Percentiles rank a stretch among this genome's conserved stretches.
phyloP scores from a whole-genome alignment of 352 stramenopile genomes.

The Phytophthora pistaciae region DNA sequence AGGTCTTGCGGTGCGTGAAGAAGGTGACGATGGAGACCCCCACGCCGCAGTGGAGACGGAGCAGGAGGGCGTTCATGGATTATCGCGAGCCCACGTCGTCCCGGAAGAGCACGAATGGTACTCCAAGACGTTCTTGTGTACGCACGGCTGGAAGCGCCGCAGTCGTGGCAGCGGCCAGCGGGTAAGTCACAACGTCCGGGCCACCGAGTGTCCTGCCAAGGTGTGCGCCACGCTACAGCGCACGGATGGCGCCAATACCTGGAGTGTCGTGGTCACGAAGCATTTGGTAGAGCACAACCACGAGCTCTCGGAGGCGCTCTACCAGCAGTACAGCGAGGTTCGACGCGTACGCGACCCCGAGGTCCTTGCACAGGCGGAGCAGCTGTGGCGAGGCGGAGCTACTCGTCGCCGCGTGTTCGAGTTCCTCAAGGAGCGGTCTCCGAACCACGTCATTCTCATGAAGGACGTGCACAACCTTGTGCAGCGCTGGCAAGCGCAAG shows the following conservation, averaged over 20 bases:
- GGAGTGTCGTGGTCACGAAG: conserved; percentile 79
- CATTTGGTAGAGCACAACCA: conserved; percentile 81
- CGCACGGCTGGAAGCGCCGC: conserved; percentile 79
- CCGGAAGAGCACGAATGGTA: conserved; percentile 77
- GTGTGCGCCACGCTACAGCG: conserved; percentile 78
- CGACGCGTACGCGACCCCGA: conserved; percentile 70
- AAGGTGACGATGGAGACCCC: conserved; percentile 11
- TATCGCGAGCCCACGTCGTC: conserved; percentile 57
- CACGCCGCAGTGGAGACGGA: conserved; percentile 4
- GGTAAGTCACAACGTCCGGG: conserved; percentile 73
- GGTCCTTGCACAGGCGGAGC: conserved; percentile 63
- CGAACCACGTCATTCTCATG: conserved; percentile 69
- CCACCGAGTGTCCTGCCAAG: conserved; percentile 73
- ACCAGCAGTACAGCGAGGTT: conserved; percentile 77
- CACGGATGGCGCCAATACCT: conserved; percentile 35
- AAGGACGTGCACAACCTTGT: conserved; percentile 88
- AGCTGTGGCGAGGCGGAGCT: conserved; percentile 65
- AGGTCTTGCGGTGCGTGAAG: conserved; percentile 40
- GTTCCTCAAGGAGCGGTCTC: conserved; percentile 72
- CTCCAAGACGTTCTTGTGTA: conserved; percentile 85
- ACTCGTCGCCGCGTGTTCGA: conserved; percentile 76
- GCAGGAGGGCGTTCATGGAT: conserved; percentile 19
- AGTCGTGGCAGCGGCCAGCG: conserved; percentile 75
- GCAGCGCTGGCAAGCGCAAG: conserved; percentile 69
- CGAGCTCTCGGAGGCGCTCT: conserved; percentile 62